A percentile compares a stretch with the other conserved stretches of the same genome.
These are phyloP conservation scores for Rhynchospora tenuis DNA, from an alignment of 176 grass and related monocot genomes.

Conservation along the genomic window DNA sequence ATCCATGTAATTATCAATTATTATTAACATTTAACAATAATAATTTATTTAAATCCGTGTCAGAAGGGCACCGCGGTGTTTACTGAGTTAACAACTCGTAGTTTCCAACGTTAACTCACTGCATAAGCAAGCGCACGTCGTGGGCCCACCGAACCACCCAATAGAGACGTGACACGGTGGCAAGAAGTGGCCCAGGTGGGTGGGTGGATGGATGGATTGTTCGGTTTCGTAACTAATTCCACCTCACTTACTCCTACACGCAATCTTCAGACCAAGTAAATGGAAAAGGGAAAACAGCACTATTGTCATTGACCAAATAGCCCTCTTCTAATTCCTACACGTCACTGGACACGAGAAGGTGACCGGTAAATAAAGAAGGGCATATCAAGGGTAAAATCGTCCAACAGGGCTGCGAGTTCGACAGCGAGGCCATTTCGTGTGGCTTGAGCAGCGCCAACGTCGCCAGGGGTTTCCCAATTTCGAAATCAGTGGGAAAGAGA, in stretches of 20 bases:
- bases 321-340: not conserved
- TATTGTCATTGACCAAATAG: not conserved
- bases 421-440: not conserved
- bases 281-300: not conserved
- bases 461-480: not conserved
- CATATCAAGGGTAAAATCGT: not conserved
- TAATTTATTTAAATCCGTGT: not conserved
- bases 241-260: not conserved
- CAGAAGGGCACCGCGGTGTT: not conserved
- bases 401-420: not conserved
- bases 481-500: not conserved
- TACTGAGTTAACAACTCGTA: not conserved
- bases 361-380: not conserved
- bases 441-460: not conserved
- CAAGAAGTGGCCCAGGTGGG: not conserved
- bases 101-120: not conserved
- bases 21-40: not conserved
- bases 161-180: not conserved
- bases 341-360: not conserved
- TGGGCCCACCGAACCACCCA: not conserved
- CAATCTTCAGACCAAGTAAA: conserved; percentile 1
- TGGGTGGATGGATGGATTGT: not conserved
- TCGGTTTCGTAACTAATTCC: not conserved
- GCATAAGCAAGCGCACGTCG: not conserved
- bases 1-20: not conserved